Evolutionary conservation across 805 yeast species (phyloP).

Genomic region (Hanseniaspora hatyaiensis): DNA sequence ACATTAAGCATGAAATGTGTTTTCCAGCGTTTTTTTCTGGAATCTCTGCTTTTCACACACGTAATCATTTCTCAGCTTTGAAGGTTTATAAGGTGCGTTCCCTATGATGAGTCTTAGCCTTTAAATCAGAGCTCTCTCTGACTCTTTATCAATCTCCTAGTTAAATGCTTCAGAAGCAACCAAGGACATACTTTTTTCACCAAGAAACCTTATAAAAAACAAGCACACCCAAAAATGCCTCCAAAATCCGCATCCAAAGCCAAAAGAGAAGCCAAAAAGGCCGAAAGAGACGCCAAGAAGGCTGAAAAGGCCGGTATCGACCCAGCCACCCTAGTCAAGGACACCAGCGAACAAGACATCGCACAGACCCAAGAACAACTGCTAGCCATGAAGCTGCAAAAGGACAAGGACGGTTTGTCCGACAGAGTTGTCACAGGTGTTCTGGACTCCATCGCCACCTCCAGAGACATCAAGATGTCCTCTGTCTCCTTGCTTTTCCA

Average conservation of each 20-base stretch:
- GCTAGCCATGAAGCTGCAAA: conserved; percentile 79
- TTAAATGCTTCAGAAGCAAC: too few relatives aligned
- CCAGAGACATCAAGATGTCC: conserved; percentile 85
- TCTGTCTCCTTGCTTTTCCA: conserved; percentile 89
- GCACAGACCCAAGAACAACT: conserved; percentile 62
- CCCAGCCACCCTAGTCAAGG: conserved; percentile 45
- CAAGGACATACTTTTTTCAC: neutral
- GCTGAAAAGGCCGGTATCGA: conserved; percentile 53
- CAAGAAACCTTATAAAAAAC: too few relatives aligned
- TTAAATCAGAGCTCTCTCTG: too few relatives aligned
- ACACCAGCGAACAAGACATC: conserved; percentile 37
- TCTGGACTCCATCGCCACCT: conserved; percentile 71
- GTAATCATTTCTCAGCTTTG: too few relatives aligned
- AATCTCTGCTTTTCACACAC: too few relatives aligned
- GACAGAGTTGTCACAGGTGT: conserved; percentile 99
- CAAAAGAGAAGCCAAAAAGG: conserved; percentile 90
- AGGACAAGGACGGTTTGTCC: conserved; percentile 84
- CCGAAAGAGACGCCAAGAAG: conserved; percentile 95
- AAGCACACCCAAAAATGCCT: conserved; percentile 25
- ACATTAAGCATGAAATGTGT: too few relatives aligned
- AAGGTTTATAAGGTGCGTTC: too few relatives aligned
- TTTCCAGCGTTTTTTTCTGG: too few relatives aligned
- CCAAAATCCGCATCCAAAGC: conserved; percentile 85
- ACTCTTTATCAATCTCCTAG: too few relatives aligned
- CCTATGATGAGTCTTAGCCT: too few relatives aligned